These are phyloP conservation scores for Trypanosoma vivax DNA, from an alignment of 208 protist species.

Conservation along the genomic window DNA sequence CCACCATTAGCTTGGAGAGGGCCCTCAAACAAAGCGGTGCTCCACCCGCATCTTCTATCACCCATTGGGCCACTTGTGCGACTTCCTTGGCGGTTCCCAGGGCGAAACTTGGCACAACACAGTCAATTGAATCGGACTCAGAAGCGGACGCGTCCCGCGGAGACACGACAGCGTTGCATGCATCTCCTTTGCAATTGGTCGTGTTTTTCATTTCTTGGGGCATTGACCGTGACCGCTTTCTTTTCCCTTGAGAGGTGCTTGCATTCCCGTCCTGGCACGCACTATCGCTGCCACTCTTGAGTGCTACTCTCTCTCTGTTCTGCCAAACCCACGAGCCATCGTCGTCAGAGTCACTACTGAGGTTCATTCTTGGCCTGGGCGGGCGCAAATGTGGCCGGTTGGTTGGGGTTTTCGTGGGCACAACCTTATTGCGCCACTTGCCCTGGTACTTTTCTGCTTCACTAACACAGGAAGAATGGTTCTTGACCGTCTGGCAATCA, in stretches of 20 bases:
- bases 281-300: not conserved
- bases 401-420: not conserved
- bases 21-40: constrained; percentile 30
- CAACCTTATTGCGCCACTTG: constrained; percentile 43
- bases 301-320: constrained; percentile 11
- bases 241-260: not conserved
- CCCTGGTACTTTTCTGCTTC: constrained; percentile 87
- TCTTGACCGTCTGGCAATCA: constrained; percentile 55
- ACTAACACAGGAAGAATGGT: constrained; percentile 77
- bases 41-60: constrained; percentile 27
- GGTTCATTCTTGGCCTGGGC: constrained; percentile 38
- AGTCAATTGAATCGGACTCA: constrained; percentile 14
- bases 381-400: constrained; percentile 10
- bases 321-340: constrained; percentile 41
- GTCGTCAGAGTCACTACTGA: constrained; percentile 31
- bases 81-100: constrained; percentile 49
- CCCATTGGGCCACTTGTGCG: constrained; percentile 36
- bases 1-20: constrained; percentile 43
- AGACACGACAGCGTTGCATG: not conserved
- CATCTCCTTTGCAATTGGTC: not conserved
- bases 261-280: not conserved
- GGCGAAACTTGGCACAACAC: constrained; percentile 51
- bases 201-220: not conserved
- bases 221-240: not conserved
- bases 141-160: not conserved